Percentiles rank a stretch among this genome's conserved stretches.
Conservation (phyloP, 2,329 filamentous ascomycete species). For the Fusarium sp. region DNA sequence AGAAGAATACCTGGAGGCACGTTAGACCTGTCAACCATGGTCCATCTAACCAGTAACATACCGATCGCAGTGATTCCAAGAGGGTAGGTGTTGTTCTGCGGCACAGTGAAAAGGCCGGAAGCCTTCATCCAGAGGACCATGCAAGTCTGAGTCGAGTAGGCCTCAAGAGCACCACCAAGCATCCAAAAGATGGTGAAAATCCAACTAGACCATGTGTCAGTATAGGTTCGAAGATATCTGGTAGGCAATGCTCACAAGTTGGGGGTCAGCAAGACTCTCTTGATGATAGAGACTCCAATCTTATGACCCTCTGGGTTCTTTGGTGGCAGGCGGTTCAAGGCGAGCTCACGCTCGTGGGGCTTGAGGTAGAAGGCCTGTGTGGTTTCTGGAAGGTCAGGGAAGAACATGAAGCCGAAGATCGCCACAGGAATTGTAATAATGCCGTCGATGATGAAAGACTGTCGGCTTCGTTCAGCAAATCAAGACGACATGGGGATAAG, state of each 20-base stretch:
- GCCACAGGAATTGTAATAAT: constrained; percentile 55
- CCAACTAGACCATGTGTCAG: constrained; percentile 22
- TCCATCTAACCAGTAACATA: accelerated
- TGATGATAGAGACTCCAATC: constrained; percentile 38
- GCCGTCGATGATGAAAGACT: not conserved
- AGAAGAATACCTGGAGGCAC: not conserved
- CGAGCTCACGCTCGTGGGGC: constrained; percentile 53
- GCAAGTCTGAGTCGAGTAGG: constrained; percentile 39
- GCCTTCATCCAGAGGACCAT: constrained; percentile 48
- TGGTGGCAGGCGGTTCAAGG: constrained; percentile 49
- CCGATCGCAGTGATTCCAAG: constrained; percentile 47
- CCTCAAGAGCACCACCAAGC: constrained; percentile 50
- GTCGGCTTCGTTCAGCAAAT: not conserved
- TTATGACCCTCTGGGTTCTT: constrained; percentile 42
- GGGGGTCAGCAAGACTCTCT: constrained; percentile 28
- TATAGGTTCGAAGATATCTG: not conserved
- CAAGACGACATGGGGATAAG: not conserved
- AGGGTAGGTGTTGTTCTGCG: constrained; percentile 53
- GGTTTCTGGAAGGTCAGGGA: constrained; percentile 61
- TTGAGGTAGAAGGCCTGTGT: constrained; percentile 51
- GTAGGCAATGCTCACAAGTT: constrained; percentile 32
- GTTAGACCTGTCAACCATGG: not conserved
- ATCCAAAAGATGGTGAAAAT: constrained; percentile 51
- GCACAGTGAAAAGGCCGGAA: constrained; percentile 40
- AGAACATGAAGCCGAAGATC: constrained; percentile 61